Evolutionary conservation across 2,329 filamentous ascomycete genomes (phyloP).

Genomic region (Phymatotrichopsis omnivora): DNA sequence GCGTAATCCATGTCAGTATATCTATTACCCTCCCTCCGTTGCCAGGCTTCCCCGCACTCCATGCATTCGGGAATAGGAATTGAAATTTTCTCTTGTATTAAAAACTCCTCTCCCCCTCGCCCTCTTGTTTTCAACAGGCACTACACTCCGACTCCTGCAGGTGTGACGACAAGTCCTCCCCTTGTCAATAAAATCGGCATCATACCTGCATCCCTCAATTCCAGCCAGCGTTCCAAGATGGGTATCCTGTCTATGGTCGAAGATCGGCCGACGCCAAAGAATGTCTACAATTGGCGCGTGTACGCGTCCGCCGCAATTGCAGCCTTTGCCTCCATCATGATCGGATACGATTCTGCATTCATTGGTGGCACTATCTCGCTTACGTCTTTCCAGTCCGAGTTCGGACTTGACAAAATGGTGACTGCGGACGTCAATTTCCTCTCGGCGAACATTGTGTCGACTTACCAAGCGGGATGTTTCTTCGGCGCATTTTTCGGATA

Average conservation of each 20-base stretch:
- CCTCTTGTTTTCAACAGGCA: too few species aligned
- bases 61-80: too few species aligned
- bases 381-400: slow-evolving; percentile 18
- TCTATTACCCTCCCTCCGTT: too few species aligned
- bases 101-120: too few species aligned
- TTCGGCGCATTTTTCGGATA: slow-evolving; percentile 38
- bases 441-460: slow-evolving; percentile 36
- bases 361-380: slow-evolving; percentile 35
- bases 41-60: too few species aligned
- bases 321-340: slow-evolving; percentile 9
- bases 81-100: too few species aligned
- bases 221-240: too few species aligned
- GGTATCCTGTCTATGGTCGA: slow-evolving; percentile 4
- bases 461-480: slow-evolving; percentile 38
- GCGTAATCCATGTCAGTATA: too few species aligned
- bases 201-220: too few species aligned
- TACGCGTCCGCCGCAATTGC: slow-evolving; percentile 35
- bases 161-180: too few species aligned
- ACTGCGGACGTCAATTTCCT: slow-evolving; percentile 21
- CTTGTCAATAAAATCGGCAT: too few species aligned
- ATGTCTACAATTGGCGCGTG: slow-evolving; percentile 36
- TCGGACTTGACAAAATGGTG: slow-evolving; percentile 13
- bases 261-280: slow-evolving; percentile 35
- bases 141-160: too few species aligned
- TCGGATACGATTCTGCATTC: slow-evolving; percentile 31